These are phyloP conservation scores for Lepiota brunneoincarnata DNA, from an alignment of 768 basidiomycete genomes.

Conservation along the genomic window DNA sequence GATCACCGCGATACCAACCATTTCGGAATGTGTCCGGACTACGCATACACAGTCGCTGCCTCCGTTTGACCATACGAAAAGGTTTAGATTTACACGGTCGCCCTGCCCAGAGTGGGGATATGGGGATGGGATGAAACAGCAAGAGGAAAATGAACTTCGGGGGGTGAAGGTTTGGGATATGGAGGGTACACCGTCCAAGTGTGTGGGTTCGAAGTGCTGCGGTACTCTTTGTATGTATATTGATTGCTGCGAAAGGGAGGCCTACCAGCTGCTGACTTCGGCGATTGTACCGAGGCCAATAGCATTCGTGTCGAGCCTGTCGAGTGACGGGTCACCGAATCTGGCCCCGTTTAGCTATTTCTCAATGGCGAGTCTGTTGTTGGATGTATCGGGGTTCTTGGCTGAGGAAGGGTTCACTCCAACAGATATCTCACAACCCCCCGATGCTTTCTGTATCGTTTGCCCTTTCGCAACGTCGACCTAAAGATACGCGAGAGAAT, in stretches of 20 bases:
- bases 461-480: constrained; percentile 36
- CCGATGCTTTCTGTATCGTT: constrained; percentile 66
- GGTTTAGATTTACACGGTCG: constrained; percentile 32
- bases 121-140: constrained; percentile 33
- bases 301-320: constrained; percentile 62
- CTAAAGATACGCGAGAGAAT: constrained; percentile 65
- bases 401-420: background rate
- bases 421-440: constrained; percentile 61
- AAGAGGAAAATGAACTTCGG: constrained; percentile 19
- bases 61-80: constrained; percentile 19
- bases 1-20: background rate
- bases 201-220: background rate
- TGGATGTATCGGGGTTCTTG: background rate
- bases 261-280: constrained; percentile 53
- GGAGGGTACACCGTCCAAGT: constrained; percentile 28
- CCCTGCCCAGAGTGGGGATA: constrained; percentile 42
- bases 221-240: background rate
- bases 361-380: constrained; percentile 44
- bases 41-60: constrained; percentile 12
- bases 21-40: constrained; percentile 5
- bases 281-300: constrained; percentile 66
- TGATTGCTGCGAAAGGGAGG: constrained; percentile 24
- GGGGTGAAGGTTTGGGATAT: constrained; percentile 40
- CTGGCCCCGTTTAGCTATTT: constrained; percentile 73
- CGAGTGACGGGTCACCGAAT: constrained; percentile 49